Base-by-base conservation (phyloP, 1,284 basidiomycete genomes). In the Sutorius eximius region DNA sequence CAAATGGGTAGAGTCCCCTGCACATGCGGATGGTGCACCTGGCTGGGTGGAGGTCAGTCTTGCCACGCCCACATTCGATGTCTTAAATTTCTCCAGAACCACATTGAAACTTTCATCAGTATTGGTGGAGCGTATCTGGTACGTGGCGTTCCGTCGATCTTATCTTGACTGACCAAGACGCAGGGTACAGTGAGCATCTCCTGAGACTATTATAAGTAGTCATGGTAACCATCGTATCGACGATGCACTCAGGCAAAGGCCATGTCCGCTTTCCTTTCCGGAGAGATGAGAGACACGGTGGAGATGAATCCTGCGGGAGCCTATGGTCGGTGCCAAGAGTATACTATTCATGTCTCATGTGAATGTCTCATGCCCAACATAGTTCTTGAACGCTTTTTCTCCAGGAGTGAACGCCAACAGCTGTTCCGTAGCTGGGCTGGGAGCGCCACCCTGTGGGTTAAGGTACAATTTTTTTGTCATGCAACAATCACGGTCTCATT, bases 401-500 rank as follows among this genome's bases (percentile, higher is more conserved):
- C 91, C 3, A 80, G 93, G 33, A 84, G 83, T 36, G 97, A 99
- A 71, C 83, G 96, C 0, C 93, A 93, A 54, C 87, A 84, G 55
- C 79, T 99, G 15, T 99, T 99, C 79, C 82, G 94, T 36, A 91
- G 88, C 63, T 99, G 96, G 97, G 92, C 93, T 2, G 96, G 96
- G 38, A 89, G 91, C 58, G 93, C 92, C 16, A 93, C 90, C 62
- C 86, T 95, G 85, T 95, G 92, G 92, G 83, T 93, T 59, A 95
- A 95, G 82, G 90, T 84, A 57, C 15, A 54, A 45, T 12, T 15
- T 12, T 45, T 24, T 18, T 36, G 11, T 20, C 11, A 10, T 16
- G 24, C 12, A 7, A 24, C 7, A 2, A 37, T 18, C 20, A 29
- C 3, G n/a, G 20, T 46, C 51, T 65, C 20, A 62, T 5, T n/a